Evolutionary conservation across 2,329 filamentous ascomycete species (phyloP), one percentile per base, ranked within the genome.

Genomic region (Aquanectria penicillioides): DNA sequence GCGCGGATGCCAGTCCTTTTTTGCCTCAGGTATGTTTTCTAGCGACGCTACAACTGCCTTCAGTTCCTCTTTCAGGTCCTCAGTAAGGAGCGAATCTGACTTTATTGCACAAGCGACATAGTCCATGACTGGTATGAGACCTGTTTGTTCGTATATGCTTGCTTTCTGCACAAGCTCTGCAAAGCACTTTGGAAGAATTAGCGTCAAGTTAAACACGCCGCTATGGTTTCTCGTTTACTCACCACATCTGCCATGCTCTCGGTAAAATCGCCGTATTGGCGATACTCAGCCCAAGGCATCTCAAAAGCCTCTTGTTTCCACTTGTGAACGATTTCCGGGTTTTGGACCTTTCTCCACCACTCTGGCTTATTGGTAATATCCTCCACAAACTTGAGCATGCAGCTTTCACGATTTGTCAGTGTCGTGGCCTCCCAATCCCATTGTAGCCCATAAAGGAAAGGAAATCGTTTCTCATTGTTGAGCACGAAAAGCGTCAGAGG

Each of bases 1-100:
- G 3, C 81, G 76, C 0, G 87, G 88, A 71, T 90, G 85, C 81
- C 83, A 91, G 70, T 89, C 87, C 62, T 83, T 81, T 26, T 77
- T 47, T 0, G 74, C 51, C 6, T 83, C 80, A 0, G 82, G 80
- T 1, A 83, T 77, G 13, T 82, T 71, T 57, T 89, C 81, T 2
- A 91, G 75, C 0, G 69, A 68, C 2, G 71, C 69, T 25, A 84
- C 80, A 1, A 78, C 80, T 3, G 67, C 62, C 23, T 67, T 74
- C 3, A 90, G 74, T 1, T 74, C 71, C 1, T 79, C 12, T 4
- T 53, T 49, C 2, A 76, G 64, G 0, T 62, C 63, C 0, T 65
- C 36, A 1, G 65, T 31, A 11, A 76, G 40, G 28, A 73, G 37
- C 3, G 53, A 65, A 40, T 78, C 76, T 0, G 75, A 75, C 63